These are phyloP conservation scores for Lipomyces spencermartinsiae DNA, from an alignment of 805 yeast genomes.

Conservation along the genomic window DNA sequence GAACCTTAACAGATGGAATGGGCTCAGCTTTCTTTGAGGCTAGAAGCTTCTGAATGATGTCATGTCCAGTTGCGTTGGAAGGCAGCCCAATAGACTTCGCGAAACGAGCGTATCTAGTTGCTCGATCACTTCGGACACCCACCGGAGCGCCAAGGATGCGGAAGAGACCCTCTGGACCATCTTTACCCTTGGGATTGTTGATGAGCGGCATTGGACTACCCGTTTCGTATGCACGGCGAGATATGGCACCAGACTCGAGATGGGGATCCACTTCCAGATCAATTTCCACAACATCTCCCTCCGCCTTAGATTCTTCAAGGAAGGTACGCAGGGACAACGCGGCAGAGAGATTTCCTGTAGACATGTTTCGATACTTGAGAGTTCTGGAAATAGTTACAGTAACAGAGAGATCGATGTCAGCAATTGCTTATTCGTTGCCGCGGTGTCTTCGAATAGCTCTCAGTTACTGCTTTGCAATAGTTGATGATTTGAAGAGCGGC, in stretches of 20 bases:
- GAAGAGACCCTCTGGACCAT: neutral
- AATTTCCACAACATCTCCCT: constrained; percentile 2
- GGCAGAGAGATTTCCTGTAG: neutral
- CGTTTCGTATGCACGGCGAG: constrained; percentile 3
- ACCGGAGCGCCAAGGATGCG: neutral
- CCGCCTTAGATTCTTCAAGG: neutral
- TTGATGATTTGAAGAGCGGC: neutral
- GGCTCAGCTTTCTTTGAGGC: constrained; percentile 1
- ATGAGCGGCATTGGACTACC: constrained; percentile 3
- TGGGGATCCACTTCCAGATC: constrained; percentile 2
- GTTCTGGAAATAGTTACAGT: neutral
- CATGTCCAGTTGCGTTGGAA: neutral
- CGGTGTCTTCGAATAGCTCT: neutral
- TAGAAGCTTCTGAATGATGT: neutral
- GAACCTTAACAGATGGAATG: neutral
- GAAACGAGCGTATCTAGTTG: constrained; percentile 1
- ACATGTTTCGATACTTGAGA: constrained; percentile 1
- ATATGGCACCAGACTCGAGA: neutral
- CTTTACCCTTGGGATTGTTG: constrained; percentile 1
- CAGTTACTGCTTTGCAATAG: neutral
- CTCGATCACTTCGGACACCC: neutral
- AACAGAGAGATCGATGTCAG: neutral
- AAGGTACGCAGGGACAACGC: neutral
- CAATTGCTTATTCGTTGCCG: neutral
- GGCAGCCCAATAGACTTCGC: neutral